Percentiles rank a stretch among this genome's conserved stretches.
Conservation (phyloP, 352 stramenopile genomes). For the Discostella stelligera region DNA sequence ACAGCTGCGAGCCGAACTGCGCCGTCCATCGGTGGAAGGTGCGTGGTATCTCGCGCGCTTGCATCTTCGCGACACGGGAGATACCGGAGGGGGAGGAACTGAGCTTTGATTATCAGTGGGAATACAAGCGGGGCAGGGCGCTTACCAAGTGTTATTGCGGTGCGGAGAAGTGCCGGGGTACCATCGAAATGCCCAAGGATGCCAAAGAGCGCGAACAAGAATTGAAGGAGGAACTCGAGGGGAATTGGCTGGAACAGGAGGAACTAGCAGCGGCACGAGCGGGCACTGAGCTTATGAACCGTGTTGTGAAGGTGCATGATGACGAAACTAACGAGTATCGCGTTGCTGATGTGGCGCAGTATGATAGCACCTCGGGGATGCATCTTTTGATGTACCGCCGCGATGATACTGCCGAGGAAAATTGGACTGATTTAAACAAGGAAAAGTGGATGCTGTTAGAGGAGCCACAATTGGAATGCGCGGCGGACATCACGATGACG, state of each 20-base stretch:
- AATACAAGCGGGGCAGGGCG: constrained; percentile 70
- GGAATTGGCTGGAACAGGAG: constrained; percentile 59
- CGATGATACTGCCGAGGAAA: constrained; percentile 60
- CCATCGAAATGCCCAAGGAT: constrained; percentile 67
- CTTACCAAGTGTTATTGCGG: constrained; percentile 82
- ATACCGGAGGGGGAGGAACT: constrained; percentile 83
- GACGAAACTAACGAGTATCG: constrained; percentile 75
- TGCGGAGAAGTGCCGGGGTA: constrained; percentile 65
- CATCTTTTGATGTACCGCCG: constrained; percentile 77
- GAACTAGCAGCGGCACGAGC: constrained; percentile 22
- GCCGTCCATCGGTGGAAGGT: constrained; percentile 92
- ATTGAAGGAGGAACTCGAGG: constrained; percentile 41
- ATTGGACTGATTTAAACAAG: constrained; percentile 74
- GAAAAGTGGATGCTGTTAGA: constrained; percentile 81
- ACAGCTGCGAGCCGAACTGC: constrained; percentile 95
- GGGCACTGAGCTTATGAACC: constrained; percentile 77
- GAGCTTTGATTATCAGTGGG: constrained; percentile 86
- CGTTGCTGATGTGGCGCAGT: constrained; percentile 74
- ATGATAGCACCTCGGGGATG: constrained; percentile 60
- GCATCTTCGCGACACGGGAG: constrained; percentile 74
- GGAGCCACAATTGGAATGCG: constrained; percentile 21
- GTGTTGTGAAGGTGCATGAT: constrained; percentile 74
- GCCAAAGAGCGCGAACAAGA: constrained; percentile 56
- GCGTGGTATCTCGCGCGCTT: constrained; percentile 62
- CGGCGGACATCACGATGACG: constrained; percentile 5